Conservation (phyloP, 2,329 filamentous ascomycete genomes). For the Scedosporium dehoogii region DNA sequence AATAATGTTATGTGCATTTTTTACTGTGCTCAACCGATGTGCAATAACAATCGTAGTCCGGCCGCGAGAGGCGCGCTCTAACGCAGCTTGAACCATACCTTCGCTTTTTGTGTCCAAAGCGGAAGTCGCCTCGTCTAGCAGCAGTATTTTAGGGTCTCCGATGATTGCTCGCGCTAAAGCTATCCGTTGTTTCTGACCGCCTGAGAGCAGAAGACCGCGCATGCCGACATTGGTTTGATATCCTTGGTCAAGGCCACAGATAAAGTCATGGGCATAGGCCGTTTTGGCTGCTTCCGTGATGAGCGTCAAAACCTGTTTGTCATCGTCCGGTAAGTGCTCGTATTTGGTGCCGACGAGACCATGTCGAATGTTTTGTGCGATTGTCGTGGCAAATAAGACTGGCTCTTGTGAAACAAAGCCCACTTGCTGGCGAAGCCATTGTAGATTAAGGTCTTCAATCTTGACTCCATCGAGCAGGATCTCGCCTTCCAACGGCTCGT, state of each 20-base stretch:
- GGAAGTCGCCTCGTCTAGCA: neutral
- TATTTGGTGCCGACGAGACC: slow-evolving; percentile 10
- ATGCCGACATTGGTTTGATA: slow-evolving; percentile 18
- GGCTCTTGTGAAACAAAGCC: neutral
- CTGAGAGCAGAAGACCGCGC: slow-evolving; percentile 12
- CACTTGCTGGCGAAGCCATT: neutral
- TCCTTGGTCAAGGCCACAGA: slow-evolving; percentile 27
- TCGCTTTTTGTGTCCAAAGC: neutral
- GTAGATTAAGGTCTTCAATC: neutral
- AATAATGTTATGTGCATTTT: neutral
- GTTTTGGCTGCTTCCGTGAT: slow-evolving; percentile 32
- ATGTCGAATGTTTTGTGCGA: neutral
- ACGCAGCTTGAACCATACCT: neutral
- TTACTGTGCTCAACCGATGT: neutral
- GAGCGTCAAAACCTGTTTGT: slow-evolving; percentile 23
- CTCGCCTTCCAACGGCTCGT: slow-evolving; percentile 30
- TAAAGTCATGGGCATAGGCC: slow-evolving; percentile 34
- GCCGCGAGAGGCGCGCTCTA: neutral
- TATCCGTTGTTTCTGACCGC: slow-evolving; percentile 26
- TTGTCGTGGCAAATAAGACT: neutral
- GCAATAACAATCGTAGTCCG: neutral
- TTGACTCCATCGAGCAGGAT: neutral
- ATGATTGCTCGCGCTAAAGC: neutral
- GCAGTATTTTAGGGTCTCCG: neutral
- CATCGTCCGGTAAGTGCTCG: slow-evolving; percentile 26